Evolutionary conservation across 495 filamentous ascomycete species (phyloP), one percentile per base, ranked within the genome.

Genomic region (Talaromyces nanjingensis): DNA sequence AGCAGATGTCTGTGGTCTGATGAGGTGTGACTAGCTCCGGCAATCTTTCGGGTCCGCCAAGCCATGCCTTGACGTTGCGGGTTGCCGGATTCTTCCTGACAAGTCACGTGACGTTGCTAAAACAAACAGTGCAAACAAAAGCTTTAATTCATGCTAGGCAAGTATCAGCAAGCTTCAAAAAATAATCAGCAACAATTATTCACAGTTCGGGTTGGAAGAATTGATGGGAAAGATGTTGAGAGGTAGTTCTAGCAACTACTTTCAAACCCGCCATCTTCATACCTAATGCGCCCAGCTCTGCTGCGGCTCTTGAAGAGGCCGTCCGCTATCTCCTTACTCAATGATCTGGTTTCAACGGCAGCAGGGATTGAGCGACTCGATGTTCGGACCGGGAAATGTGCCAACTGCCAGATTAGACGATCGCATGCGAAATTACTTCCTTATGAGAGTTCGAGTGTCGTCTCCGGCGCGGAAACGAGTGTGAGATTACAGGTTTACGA

Each of bases 231-330:
- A 56, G 12, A 56, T 56, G 53, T 56, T 59, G 56, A 59, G 27
- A 18, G n/a, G n/a, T 59, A 59, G 27, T 20, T 59, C 56, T 3
- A 62, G 34, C 22, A 29, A 49, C 25, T 20, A 52, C 31, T 45
- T 16, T 62, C 31, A n/a, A 7, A 31, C 29, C 57, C 9, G 16
- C n/a, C 11, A 18, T 58, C 64, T 65, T 69, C 66, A 69, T 64
- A 60, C 68, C 71, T 60, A 65, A 84, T 84, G 81, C 77, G 81
- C 67, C 81, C 80, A 73, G 79, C 81, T 73, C 71, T 83, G 71
- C 76, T 80, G 73, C 77, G 80, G 76, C 71, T 84, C 62, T 71
- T 83, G 73, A 76, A 76, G 74, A 77, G 81, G 76, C 81, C 81
- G 63, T 78, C 78, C 63, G 74, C 79, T 69, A 68, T 84, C 69